Evolutionary conservation across 1,284 basidiomycete genomes (phyloP), one percentile per base, ranked within the genome.

Genomic region (Ustilago vetiveriae): DNA sequence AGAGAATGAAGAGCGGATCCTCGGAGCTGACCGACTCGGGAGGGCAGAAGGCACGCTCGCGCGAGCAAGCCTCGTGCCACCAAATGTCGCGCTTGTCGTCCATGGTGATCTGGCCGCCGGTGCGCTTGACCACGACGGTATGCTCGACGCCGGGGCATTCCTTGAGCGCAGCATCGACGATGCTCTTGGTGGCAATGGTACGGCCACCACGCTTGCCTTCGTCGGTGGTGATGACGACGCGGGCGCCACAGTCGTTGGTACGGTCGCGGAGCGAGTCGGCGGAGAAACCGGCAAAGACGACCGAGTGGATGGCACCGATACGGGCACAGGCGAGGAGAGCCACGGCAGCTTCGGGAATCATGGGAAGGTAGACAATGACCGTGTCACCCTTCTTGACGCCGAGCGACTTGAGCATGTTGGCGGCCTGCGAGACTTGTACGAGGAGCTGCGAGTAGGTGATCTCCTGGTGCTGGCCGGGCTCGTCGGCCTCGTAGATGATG

Each of bases 401-500:
- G 79, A 92, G 88, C 3, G 85, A 85, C 82, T 90, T 93, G 83
- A 98, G 90, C 19, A 96, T 92, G 76, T 98, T 97, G 59, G 95
- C 95, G 57, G 96, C 84, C 58, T 88, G 85, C 84, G 88, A 95
- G 38, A 96, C 93, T 83, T 97, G 64, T 10, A 51, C 38, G 33
- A 98, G 88, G 59, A 98, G 90, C 83, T 97, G 88, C 38, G 58
- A 64, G 82, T 92, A 98, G 37, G 89, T 86, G 82, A 98, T 86
- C 60, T 90, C 86, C 64, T 88, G 83, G 54, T 92, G 90, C 66
- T 93, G 87, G 54, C 87, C 88, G 1, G 94, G 92, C 84, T 98
- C 95, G 78, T 98, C 96, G 4, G 93, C 94, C 84, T 98, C 95
- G 85, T 95, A 98, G 84, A 98, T 95, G 85, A 98, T 96, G 42